A percentile compares a stretch with the other conserved stretches of the same genome.
Conservation (phyloP, 257 asterid species). For the Rauvolfia tetraphylla region DNA sequence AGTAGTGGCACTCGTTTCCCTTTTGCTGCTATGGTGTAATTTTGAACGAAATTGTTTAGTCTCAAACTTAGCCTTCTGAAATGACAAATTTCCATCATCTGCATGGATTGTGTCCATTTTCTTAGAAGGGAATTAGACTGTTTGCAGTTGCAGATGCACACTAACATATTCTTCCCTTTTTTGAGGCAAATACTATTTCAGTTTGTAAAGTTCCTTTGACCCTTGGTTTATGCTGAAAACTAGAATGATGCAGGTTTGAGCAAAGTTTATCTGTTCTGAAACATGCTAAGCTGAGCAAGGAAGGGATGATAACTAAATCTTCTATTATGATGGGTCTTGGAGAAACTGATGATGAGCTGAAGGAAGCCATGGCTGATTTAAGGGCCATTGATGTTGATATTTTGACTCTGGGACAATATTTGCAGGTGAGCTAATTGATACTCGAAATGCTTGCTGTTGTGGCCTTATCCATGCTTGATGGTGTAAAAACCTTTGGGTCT, state of each 20-base stretch:
- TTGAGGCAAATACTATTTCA: not conserved
- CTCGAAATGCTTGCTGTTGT: not conserved
- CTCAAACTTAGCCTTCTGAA: not conserved
- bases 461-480: not conserved
- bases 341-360: conserved; percentile 86
- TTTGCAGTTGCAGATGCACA: not conserved
- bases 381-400: conserved; percentile 89
- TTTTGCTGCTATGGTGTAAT: not conserved
- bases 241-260: conserved; percentile 61
- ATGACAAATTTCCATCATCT: not conserved
- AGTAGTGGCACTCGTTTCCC: not conserved
- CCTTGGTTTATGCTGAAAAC: conserved; percentile 8
- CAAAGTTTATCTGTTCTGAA: conserved; percentile 86
- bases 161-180: not conserved
- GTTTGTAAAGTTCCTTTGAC: not conserved
- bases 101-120: not conserved
- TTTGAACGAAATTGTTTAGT: not conserved
- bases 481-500: not conserved
- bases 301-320: conserved; percentile 89
- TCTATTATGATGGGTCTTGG: conserved; percentile 98
- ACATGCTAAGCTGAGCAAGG: conserved; percentile 78
- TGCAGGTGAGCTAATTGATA: conserved; percentile 65
- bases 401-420: conserved; percentile 88
- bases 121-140: not conserved
- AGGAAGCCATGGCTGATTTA: conserved; percentile 86